Conservation (phyloP, 2,329 filamentous ascomycete genomes). For the Aspergillus texensis region DNA sequence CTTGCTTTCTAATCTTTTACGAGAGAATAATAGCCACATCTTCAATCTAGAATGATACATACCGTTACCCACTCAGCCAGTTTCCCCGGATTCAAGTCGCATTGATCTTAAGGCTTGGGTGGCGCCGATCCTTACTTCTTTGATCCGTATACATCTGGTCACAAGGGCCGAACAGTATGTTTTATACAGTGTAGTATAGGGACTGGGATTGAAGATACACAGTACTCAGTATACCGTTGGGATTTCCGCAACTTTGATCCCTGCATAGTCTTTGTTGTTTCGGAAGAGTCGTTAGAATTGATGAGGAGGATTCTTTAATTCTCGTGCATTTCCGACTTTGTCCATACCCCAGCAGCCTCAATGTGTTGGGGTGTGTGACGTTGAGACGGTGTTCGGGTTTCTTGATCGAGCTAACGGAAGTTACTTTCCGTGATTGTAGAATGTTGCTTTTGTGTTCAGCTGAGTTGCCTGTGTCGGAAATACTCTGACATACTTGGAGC, state of each 20-base stretch:
- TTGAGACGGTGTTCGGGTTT: neutral
- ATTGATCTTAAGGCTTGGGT: conserved; percentile 18
- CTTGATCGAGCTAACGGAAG: neutral
- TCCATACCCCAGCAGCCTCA: neutral
- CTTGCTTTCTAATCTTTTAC: neutral
- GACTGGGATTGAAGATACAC: neutral
- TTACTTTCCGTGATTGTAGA: neutral
- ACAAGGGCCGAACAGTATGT: conserved; percentile 8
- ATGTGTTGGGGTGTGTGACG: neutral
- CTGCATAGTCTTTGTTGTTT: neutral
- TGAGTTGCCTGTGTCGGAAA: too few species aligned
- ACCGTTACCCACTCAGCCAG: conserved; percentile 9
- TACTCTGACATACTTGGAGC: neutral
- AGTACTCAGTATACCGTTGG: conserved; percentile 8
- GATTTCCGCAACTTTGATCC: conserved; percentile 2
- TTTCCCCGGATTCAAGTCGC: conserved; percentile 14
- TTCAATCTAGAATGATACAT: conserved; percentile 4
- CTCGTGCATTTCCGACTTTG: neutral
- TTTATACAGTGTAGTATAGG: neutral
- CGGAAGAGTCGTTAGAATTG: neutral
- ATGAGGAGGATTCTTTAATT: neutral
- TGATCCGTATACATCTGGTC: neutral
- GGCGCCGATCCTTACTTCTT: conserved; percentile 11
- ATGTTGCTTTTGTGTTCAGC: neutral
- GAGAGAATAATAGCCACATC: neutral